These are phyloP conservation scores for Dioszegia hungarica DNA, from an alignment of 768 basidiomycete genomes.

Conservation along the genomic window DNA sequence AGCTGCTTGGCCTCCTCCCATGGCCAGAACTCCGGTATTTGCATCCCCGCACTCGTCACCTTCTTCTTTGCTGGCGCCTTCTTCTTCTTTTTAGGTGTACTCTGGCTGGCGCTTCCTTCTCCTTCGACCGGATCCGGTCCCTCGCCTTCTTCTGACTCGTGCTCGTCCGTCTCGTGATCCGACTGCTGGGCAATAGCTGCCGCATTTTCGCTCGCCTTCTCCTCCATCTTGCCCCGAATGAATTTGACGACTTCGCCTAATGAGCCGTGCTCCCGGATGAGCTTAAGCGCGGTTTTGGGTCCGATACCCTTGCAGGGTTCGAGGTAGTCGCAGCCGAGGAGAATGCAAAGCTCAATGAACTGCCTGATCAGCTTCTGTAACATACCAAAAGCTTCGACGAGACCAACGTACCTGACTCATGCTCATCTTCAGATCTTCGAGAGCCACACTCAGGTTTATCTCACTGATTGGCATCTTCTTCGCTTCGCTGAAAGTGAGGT, in stretches of 20 bases:
- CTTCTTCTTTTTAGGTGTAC: slow-evolving; percentile 49
- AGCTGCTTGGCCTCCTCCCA: slow-evolving; percentile 91
- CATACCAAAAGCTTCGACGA: too few species aligned
- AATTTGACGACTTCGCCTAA: slow-evolving; percentile 71
- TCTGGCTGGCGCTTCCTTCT: slow-evolving; percentile 52
- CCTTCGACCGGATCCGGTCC: slow-evolving; percentile 55
- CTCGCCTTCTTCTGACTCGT: slow-evolving; percentile 47
- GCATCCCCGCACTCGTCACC: slow-evolving; percentile 65
- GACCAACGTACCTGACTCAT: slow-evolving; percentile 70
- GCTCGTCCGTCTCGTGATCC: slow-evolving; percentile 20
- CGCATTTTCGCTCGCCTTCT: slow-evolving; percentile 44
- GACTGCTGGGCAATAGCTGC: slow-evolving; percentile 29
- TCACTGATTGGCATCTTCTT: slow-evolving; percentile 95
- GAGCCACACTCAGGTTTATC: slow-evolving; percentile 71
- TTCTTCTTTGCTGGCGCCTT: slow-evolving; percentile 57
- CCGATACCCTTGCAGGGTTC: slow-evolving; percentile 98
- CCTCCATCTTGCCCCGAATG: slow-evolving; percentile 66
- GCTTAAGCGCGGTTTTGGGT: slow-evolving; percentile 89
- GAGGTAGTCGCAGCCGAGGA: slow-evolving; percentile 96
- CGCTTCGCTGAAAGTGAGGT: slow-evolving; percentile 95
- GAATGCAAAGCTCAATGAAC: slow-evolving; percentile 94
- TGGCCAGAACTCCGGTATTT: slow-evolving; percentile 90
- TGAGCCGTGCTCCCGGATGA: slow-evolving; percentile 73
- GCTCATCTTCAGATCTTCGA: slow-evolving; percentile 84
- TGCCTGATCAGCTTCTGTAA: slow-evolving; percentile 50